These are phyloP conservation scores for Botryotinia narcissicola DNA, from an alignment of 2,329 filamentous ascomycete genomes.

Conservation along the genomic window DNA sequence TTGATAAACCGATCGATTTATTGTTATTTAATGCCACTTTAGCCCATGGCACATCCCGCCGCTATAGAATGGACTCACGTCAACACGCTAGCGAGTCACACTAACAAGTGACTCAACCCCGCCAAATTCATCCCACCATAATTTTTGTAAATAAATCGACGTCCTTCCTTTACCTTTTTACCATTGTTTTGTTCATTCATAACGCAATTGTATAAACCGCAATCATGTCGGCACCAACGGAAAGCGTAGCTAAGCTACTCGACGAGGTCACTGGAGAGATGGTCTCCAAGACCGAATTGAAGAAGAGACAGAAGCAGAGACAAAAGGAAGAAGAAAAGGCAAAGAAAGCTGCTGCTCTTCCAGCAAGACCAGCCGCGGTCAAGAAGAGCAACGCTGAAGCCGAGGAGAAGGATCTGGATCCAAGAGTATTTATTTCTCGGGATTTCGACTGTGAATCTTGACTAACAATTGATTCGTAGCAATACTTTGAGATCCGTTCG, in stretches of 20 bases:
- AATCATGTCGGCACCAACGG: slow-evolving; percentile 37
- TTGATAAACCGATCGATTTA: neutral
- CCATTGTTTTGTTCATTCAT: neutral
- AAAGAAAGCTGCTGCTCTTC: slow-evolving; percentile 71
- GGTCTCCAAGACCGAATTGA: slow-evolving; percentile 81
- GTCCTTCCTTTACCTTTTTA: neutral
- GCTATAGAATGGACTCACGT: neutral
- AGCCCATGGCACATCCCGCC: neutral
- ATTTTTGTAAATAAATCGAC: slow-evolving; percentile 8
- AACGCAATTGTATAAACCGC: slow-evolving; percentile 15
- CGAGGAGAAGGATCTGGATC: slow-evolving; percentile 71
- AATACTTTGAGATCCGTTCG: slow-evolving; percentile 97
- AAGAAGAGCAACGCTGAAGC: slow-evolving; percentile 53
- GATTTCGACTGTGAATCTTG: neutral
- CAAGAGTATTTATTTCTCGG: slow-evolving; percentile 55
- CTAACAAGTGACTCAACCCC: slow-evolving; percentile 1
- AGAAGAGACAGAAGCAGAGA: slow-evolving; percentile 92
- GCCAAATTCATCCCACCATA: slow-evolving; percentile 7
- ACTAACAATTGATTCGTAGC: slow-evolving; percentile 44
- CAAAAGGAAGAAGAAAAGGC: slow-evolving; percentile 86
- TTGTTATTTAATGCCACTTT: neutral
- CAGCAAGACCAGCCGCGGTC: slow-evolving; percentile 56
- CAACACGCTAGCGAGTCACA: neutral
- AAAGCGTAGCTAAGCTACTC: slow-evolving; percentile 51
- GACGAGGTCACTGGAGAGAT: slow-evolving; percentile 93